Percentiles rank a stretch among this genome's conserved stretches.
phyloP scores from a whole-genome alignment of 2,329 filamentous ascomycete species.

The Talaromyces albobiverticillius region DNA sequence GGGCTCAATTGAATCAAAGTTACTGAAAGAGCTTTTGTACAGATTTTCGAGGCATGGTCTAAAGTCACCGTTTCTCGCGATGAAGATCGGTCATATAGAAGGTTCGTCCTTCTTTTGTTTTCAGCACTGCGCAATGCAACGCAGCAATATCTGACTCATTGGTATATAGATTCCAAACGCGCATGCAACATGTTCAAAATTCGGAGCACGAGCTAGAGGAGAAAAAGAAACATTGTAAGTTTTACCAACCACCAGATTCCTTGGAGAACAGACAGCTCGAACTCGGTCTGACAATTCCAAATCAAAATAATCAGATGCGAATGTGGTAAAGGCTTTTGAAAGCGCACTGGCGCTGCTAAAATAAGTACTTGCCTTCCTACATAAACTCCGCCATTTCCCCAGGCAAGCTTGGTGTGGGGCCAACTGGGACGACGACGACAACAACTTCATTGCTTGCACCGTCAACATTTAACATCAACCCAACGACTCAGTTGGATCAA shows the following conservation, averaged over 20 bases:
- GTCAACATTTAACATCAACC: no score
- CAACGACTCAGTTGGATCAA: no score
- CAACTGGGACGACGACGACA: no score
- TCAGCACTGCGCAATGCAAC: not conserved
- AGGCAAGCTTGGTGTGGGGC: slow-evolving; percentile 15
- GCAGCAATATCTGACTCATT: not conserved
- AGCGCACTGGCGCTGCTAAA: slow-evolving; percentile 45
- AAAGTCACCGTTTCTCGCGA: slow-evolving; percentile 69
- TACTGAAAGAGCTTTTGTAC: not conserved
- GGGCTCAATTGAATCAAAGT: slow-evolving; percentile 1
- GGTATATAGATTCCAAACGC: slow-evolving; percentile 66
- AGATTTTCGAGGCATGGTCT: slow-evolving; percentile 83
- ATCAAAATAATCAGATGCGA: slow-evolving; percentile 29
- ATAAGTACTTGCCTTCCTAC: slow-evolving; percentile 12
- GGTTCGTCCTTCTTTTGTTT: slow-evolving; percentile 47
- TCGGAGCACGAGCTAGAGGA: slow-evolving; percentile 68
- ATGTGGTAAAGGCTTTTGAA: slow-evolving; percentile 49
- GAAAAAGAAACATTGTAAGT: slow-evolving; percentile 78
- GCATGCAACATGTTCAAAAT: slow-evolving; percentile 70
- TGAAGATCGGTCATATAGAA: slow-evolving; percentile 71
- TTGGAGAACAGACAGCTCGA: slow-evolving; percentile 16
- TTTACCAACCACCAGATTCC: not conserved
- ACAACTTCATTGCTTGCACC: not conserved
- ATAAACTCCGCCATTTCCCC: not conserved
- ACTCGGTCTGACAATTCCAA: not conserved